A percentile compares a stretch with the other conserved stretches of the same genome.
These are phyloP conservation scores for Syzygium syzygioides DNA, from an alignment of 441 rosid genomes.

Conservation along the genomic window DNA sequence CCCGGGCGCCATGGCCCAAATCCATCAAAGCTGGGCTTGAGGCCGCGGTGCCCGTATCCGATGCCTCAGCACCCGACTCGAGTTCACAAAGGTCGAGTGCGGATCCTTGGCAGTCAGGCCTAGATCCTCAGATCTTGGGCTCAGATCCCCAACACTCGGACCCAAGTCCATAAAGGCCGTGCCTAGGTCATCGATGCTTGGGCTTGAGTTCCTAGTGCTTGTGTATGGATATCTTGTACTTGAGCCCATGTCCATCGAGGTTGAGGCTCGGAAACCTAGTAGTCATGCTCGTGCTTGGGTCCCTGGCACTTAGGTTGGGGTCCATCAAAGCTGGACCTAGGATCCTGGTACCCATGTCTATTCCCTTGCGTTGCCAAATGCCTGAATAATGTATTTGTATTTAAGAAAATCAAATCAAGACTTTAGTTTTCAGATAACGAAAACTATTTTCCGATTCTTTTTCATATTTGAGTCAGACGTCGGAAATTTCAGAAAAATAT, in stretches of 20 bases:
- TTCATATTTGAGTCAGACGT: background rate
- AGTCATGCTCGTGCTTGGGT: background rate
- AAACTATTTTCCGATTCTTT: background rate
- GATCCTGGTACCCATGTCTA: background rate
- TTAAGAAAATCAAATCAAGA: accelerated
- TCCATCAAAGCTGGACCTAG: accelerated
- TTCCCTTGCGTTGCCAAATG: accelerated
- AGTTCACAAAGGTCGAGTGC: background rate
- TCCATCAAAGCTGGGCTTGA: background rate
- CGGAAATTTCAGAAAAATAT: accelerated
- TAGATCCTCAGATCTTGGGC: too few relatives aligned
- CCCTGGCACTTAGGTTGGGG: background rate
- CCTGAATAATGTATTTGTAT: background rate
- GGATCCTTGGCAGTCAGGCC: accelerated
- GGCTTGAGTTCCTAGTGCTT: background rate
- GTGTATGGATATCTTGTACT: accelerated
- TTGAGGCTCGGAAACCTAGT: accelerated
- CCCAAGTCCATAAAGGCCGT: background rate
- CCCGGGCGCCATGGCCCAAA: accelerated
- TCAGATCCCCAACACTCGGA: accelerated
- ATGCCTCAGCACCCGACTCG: background rate
- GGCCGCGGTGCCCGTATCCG: background rate
- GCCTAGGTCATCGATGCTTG: background rate
- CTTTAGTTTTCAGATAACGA: accelerated
- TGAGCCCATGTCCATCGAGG: background rate